These are phyloP conservation scores for Colletotrichum euphorbiae DNA, from an alignment of 2,329 filamentous ascomycete species.

Conservation along the genomic window DNA sequence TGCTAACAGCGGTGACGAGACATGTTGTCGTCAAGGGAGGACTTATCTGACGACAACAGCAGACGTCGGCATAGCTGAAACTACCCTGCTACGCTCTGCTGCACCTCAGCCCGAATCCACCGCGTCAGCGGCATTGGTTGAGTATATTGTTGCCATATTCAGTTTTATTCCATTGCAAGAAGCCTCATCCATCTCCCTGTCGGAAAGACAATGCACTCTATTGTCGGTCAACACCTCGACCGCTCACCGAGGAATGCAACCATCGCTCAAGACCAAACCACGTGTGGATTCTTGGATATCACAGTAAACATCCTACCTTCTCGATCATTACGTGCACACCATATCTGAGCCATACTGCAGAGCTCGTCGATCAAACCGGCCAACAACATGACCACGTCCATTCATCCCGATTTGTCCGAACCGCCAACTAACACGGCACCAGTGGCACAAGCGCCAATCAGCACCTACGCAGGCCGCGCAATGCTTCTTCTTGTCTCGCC, in stretches of 20 bases:
- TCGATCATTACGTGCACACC: background rate
- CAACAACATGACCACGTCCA: conserved; percentile 6
- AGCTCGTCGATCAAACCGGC: conserved; percentile 25
- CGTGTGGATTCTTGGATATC: background rate
- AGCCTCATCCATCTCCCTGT: background rate
- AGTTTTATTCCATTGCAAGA: conserved; percentile 21
- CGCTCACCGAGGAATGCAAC: conserved; percentile 27
- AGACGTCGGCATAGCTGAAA: conserved; percentile 32
- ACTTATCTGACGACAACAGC: conserved; percentile 35
- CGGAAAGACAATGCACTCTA: background rate
- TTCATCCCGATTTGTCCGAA: conserved; percentile 16
- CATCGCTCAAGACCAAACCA: conserved; percentile 3
- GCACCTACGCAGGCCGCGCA: conserved; percentile 35
- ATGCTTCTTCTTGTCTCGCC: conserved; percentile 16
- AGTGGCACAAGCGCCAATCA: conserved; percentile 22
- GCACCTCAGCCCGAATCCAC: conserved; percentile 29
- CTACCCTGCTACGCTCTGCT: conserved; percentile 4
- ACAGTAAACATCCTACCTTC: conserved; percentile 1
- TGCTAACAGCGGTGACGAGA: conserved; percentile 19
- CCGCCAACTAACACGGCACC: conserved; percentile 25
- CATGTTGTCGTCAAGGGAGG: conserved; percentile 30
- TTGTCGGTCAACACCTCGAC: conserved; percentile 9
- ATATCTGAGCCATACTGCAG: background rate
- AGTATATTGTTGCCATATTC: background rate
- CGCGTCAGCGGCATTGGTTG: conserved; percentile 5